A percentile compares a stretch with the other conserved stretches of the same genome.
Evolutionary conservation across 2,329 filamentous ascomycete species (phyloP).

Genomic region (Cladobotryum mycophilum): DNA sequence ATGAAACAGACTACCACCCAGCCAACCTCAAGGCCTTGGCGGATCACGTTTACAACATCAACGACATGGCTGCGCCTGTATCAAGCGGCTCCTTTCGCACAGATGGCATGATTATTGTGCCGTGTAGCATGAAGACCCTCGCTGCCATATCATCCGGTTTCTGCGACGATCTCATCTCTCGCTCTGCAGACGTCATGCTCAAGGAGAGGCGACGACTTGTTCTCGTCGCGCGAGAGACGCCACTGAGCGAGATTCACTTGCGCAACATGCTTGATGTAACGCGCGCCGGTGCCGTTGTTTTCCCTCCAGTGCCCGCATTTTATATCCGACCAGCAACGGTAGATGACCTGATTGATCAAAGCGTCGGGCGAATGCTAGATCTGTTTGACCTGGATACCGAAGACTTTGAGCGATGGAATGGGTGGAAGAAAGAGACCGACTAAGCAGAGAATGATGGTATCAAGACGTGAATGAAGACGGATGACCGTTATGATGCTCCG

Average conservation of each 20-base stretch:
- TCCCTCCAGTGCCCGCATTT: constrained; percentile 38
- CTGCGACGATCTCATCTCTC: constrained; percentile 39
- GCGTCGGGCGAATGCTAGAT: constrained; percentile 41
- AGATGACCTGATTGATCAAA: constrained; percentile 40
- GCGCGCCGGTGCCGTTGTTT: constrained; percentile 35
- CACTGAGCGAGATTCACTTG: constrained; percentile 41
- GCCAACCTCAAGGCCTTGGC: constrained; percentile 12
- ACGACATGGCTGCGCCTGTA: constrained; percentile 15
- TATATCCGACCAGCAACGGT: constrained; percentile 34
- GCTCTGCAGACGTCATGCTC: constrained; percentile 41
- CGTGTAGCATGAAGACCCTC: constrained; percentile 44
- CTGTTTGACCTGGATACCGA: constrained; percentile 35
- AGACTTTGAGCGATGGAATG: constrained; percentile 34
- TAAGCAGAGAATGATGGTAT: too few relatives aligned
- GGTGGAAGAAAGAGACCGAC: constrained; percentile 11
- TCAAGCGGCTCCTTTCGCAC: constrained; percentile 15
- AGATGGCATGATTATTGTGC: constrained; percentile 44
- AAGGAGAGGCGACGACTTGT: constrained; percentile 38
- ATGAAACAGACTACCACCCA: constrained; percentile 15
- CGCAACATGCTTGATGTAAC: constrained; percentile 38
- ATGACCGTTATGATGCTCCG: too few relatives aligned
- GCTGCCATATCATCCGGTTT: constrained; percentile 36
- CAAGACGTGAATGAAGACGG: too few relatives aligned
- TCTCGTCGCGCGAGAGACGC: constrained; percentile 38
- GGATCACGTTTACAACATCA: constrained; percentile 14